These are phyloP conservation scores for Lactarius quietus DNA, from an alignment of 768 basidiomycete species.

Conservation along the genomic window DNA sequence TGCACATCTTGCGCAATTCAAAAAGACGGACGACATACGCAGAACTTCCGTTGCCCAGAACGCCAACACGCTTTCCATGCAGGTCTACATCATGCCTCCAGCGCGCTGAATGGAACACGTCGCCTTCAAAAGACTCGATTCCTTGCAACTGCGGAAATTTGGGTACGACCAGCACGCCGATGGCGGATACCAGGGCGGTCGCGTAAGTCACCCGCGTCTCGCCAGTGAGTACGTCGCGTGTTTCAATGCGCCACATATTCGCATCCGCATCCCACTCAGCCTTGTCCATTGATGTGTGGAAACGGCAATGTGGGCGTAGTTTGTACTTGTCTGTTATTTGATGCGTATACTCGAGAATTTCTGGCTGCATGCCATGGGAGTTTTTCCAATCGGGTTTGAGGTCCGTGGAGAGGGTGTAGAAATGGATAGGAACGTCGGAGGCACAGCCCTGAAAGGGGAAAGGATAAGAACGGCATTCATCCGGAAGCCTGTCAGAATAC, in stretches of 20 bases:
- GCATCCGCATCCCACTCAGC: slow-evolving; percentile 30
- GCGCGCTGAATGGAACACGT: slow-evolving; percentile 52
- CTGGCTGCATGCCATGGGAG: slow-evolving; percentile 28
- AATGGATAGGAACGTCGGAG: slow-evolving; percentile 28
- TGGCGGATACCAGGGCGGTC: slow-evolving; percentile 33
- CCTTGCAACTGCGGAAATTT: slow-evolving; percentile 31
- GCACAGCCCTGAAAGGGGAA: slow-evolving; percentile 27
- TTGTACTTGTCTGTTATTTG: slow-evolving; percentile 26
- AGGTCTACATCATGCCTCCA: slow-evolving; percentile 54
- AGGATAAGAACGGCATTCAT: not conserved
- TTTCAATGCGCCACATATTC: slow-evolving; percentile 30
- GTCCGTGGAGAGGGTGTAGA: slow-evolving; percentile 31
- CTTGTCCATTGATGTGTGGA: slow-evolving; percentile 29
- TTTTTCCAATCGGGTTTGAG: slow-evolving; percentile 30
- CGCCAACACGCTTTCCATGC: slow-evolving; percentile 50
- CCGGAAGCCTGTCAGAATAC: not conserved
- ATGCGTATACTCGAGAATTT: slow-evolving; percentile 32
- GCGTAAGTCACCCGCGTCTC: slow-evolving; percentile 18
- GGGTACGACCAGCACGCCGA: slow-evolving; percentile 30
- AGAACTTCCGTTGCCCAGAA: slow-evolving; percentile 61
- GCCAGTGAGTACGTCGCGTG: slow-evolving; percentile 25
- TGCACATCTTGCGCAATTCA: not conserved
- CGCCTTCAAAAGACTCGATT: slow-evolving; percentile 42
- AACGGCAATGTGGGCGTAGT: slow-evolving; percentile 27
- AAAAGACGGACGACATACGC: slow-evolving; percentile 34